Evolutionary conservation across 305 asterid species (phyloP).

Genomic region (Fraxinus xanthoxyloides): DNA sequence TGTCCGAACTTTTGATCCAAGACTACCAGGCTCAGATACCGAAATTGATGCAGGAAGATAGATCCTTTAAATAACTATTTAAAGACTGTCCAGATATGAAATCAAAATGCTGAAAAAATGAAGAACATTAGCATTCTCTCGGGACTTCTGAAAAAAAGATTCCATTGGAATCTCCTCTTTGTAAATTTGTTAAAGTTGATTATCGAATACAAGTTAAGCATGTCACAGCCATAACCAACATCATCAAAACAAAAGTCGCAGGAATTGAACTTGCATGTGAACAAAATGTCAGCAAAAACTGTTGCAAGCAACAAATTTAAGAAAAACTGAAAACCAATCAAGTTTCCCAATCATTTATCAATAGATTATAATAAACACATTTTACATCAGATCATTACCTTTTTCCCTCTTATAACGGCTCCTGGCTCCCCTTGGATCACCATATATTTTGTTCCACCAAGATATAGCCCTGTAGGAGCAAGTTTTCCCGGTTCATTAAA

Average conservation of each 20-base stretch:
- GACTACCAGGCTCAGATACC: not conserved
- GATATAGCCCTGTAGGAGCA: constrained; percentile 59
- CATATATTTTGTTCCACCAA: constrained; percentile 67
- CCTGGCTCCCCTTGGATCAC: constrained; percentile 67
- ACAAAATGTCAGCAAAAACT: not conserved
- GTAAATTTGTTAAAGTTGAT: not conserved
- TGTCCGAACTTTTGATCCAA: not conserved
- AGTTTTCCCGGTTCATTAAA: constrained; percentile 60
- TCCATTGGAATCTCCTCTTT: not conserved
- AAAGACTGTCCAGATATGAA: not conserved
- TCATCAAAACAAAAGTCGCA: not conserved
- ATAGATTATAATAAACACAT: not conserved
- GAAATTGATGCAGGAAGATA: not conserved
- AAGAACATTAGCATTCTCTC: not conserved
- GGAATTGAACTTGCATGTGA: not conserved
- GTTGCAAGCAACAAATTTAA: not conserved
- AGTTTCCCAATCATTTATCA: not conserved
- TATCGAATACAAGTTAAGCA: not conserved
- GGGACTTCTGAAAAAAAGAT: not conserved
- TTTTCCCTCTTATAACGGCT: constrained; percentile 62
- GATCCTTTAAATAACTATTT: not conserved
- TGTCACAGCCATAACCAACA: not conserved
- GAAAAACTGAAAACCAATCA: too few relatives aligned
- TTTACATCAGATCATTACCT: constrained; percentile 28
- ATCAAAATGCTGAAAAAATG: not conserved